Base-by-base conservation (phyloP, 331 rosid species). In the Erythrophleum ivorense region DNA sequence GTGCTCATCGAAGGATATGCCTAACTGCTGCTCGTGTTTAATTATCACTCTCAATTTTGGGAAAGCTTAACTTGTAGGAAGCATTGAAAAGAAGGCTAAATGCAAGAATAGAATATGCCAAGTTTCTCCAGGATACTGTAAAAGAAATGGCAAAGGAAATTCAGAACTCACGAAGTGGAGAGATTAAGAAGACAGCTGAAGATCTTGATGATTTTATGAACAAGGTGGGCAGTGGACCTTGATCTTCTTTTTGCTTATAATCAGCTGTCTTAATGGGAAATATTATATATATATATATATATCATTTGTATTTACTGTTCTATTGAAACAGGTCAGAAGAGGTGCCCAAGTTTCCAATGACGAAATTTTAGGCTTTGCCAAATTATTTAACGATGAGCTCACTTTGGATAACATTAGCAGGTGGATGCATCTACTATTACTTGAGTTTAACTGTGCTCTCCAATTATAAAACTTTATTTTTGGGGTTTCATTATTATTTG, bases 71-170 rank as follows among this genome's bases (percentile, higher is more conserved):
- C 24, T 78, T 88, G 83, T 81, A 94, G 97, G 97, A 92, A 83
- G 96, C 90, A 65, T 67, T 92, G 81, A 92, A 94, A 89, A 90
- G 98, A 80, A 89, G 84, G 88, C 87, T 94, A 29, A 94, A 89
- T 71, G 96, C 96, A 81, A 89, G 97, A 85, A 94, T 94, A 71
- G 96, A 94, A 66, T 94, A 92, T 62, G 97, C 98, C 69, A 92
- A 88, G 87, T 91, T 94, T 76, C 98, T 94, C 57, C 98, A 94
- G 79, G 97, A 92, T 41, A 94, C 97, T 0, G 97, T 90, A 38
- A 91, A 91, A 88, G 97, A 94, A 88, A 94, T 94, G 98, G 97
- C 97, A 59, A 90, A 94, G 82, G 98, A 94, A 88, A 85, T 94
- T 80, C 92, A 92, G 50, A 91, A 85, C 84, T 85, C 93, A 18